These are phyloP conservation scores for Rubus parviflorus DNA, from an alignment of 306 rosid genomes.

Conservation along the genomic window DNA sequence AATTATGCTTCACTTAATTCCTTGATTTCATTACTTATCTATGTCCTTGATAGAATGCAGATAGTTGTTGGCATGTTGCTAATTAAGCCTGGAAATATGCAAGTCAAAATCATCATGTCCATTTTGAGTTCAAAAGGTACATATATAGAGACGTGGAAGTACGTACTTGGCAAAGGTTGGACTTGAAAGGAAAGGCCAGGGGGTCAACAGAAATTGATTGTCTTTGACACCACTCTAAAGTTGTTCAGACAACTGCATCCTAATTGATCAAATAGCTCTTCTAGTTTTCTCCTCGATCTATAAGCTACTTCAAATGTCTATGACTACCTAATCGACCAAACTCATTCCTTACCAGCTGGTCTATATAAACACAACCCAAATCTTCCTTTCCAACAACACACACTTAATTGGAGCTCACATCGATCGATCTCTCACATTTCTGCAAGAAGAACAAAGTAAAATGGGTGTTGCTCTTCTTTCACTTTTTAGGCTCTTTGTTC, in stretches of 20 bases:
- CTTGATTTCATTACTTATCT: not conserved
- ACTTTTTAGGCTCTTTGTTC: conserved; percentile 26
- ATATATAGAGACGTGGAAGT: not conserved
- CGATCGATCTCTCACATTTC: not conserved
- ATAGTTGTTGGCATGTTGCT: not conserved
- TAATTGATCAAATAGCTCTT: not conserved
- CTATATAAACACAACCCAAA: conserved; percentile 24
- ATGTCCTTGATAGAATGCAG: not conserved
- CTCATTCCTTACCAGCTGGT: conserved; percentile 3
- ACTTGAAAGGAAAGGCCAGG: conserved; percentile 47
- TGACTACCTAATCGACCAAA: conserved; percentile 29
- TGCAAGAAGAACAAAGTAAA: conserved; percentile 3
- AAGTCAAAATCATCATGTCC: conserved; percentile 23
- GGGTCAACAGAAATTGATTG: conserved; percentile 41
- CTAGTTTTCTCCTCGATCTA: conserved; percentile 13
- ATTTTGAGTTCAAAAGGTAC: not conserved
- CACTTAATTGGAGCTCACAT: not conserved
- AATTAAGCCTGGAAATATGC: not conserved
- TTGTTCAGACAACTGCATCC: conserved; percentile 48
- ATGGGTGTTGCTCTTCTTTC: conserved; percentile 36
- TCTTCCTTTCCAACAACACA: not conserved
- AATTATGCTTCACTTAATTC: not conserved
- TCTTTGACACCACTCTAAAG: conserved; percentile 71
- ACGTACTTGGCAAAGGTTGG: conserved; percentile 29
- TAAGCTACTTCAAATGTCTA: conserved; percentile 1